phyloP scores from a whole-genome alignment of 2,329 filamentous ascomycete genomes.

The Camillea tinctor region DNA sequence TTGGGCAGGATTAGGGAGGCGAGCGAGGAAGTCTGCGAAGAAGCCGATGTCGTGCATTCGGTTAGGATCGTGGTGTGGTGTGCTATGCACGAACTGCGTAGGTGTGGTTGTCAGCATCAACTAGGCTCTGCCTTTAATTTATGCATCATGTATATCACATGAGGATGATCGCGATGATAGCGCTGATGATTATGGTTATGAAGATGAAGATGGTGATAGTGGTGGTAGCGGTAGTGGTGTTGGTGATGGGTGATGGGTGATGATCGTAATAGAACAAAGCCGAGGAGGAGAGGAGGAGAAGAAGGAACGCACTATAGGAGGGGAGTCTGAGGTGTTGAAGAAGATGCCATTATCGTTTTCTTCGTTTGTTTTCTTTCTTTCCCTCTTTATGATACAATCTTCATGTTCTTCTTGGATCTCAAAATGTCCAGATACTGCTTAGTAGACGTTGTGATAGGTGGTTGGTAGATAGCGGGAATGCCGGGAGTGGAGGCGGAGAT shows the following conservation, averaged over 20 bases:
- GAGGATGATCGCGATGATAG: not conserved
- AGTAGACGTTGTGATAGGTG: not conserved
- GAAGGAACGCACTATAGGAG: constrained; percentile 65
- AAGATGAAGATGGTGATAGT: not conserved
- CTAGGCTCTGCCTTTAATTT: not conserved
- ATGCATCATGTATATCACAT: not conserved
- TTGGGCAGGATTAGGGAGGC: constrained; percentile 94
- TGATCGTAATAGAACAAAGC: too few species aligned
- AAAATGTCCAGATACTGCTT: not conserved
- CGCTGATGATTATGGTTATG: not conserved
- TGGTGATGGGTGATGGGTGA: too few species aligned
- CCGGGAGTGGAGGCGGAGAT: not conserved
- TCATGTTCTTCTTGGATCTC: constrained; percentile 4
- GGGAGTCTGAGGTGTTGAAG: constrained; percentile 64
- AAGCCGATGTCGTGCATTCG: constrained; percentile 86
- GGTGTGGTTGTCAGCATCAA: not conserved
- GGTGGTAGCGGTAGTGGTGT: constrained; percentile 3
- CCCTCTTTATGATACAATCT: not conserved
- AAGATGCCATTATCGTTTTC: constrained; percentile 73
- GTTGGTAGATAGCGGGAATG: not conserved
- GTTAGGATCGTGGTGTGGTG: constrained; percentile 89
- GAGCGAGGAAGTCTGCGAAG: constrained; percentile 79
- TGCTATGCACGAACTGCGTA: constrained; percentile 80
- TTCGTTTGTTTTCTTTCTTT: too few species aligned
- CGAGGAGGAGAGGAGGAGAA: constrained; percentile 16